A percentile compares a stretch with the other conserved stretches of the same genome.
phyloP scores from a whole-genome alignment of 805 yeast species.

The Zygotorulaspora chibaensis region DNA sequence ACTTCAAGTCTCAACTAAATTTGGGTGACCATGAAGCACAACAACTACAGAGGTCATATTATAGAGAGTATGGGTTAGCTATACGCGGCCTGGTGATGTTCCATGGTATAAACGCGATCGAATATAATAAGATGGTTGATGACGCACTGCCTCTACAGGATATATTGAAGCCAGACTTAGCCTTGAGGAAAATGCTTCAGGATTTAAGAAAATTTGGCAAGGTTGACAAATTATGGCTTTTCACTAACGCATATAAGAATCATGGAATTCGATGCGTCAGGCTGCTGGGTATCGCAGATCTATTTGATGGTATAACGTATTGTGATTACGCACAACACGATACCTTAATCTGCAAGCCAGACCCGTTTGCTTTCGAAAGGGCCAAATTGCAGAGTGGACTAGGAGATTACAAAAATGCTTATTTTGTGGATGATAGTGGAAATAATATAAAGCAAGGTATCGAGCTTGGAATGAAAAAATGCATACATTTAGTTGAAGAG shows the following conservation, averaged over 20 bases:
- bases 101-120: constrained; percentile 76
- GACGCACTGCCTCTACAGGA: constrained; percentile 84
- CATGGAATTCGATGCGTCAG: constrained; percentile 81
- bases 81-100: constrained; percentile 74
- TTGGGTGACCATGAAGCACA: constrained; percentile 72
- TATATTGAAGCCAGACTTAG: constrained; percentile 61
- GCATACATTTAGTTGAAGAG: constrained; percentile 72
- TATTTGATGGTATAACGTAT: constrained; percentile 89
- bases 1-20: constrained; percentile 61
- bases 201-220: constrained; percentile 42
- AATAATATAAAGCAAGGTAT: constrained; percentile 73
- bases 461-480: constrained; percentile 64
- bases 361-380: constrained; percentile 57
- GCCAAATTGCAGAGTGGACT: constrained; percentile 57
- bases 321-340: constrained; percentile 72
- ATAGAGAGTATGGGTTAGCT: constrained; percentile 85
- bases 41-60: constrained; percentile 66
- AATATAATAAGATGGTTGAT: constrained; percentile 83
- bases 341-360: constrained; percentile 86
- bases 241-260: constrained; percentile 89
- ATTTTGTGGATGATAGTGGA: constrained; percentile 85
- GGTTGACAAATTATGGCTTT: constrained; percentile 78
- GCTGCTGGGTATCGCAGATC: constrained; percentile 82
- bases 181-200: constrained; percentile 50
- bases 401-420: constrained; percentile 44